Base-by-base conservation (phyloP, 306 rosid genomes). In the Gillenia trifoliata region DNA sequence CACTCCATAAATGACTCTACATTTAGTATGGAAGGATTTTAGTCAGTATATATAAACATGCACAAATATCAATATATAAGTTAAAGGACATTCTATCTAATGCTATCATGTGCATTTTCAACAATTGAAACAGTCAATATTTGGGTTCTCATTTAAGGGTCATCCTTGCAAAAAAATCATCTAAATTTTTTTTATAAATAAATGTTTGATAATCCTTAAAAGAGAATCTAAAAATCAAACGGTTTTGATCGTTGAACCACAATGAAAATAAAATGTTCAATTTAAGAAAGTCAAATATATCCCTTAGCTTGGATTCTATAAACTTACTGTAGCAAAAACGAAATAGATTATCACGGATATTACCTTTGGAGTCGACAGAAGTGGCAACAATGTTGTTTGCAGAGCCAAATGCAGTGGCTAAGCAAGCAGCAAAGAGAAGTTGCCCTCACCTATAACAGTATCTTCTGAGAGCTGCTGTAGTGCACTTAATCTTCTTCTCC, bases 371-470 rank as follows among this genome's bases (percentile, higher is more conserved):
- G 68, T 82, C 90, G 0, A 75, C 33, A 11, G 91, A 60, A 6
- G 88, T 80, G 0, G 88, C 91, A 2, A 84, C 70, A 68, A 80
- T 69, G 75, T 87, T 88, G 0, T 38, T 2, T 4, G 85, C 86
- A 19, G 84, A 59, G 22, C 73, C 84, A 62, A 87, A 84, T 19
- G 79, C 49, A 23, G 3, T 77, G 26, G 91, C 87, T 43, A 84
- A 66, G 57, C 77, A 85, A n/a, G 72, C 79, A 6, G 88, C 54
- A 19, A 82, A 23, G 86, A 84, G 74, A 79, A 84, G 72, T 87
- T 84, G 33, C 84, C 88, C 56, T 84, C 87, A 64, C 85, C 87
- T 29, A 72, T 0, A 80, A 84, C 15, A 82, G 80, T 41, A 82
- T 87, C 26, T 11, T 34, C 3, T 85, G 86, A 13, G 50, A 54